Conservation (phyloP, 2,329 filamentous ascomycete species). For the Rhynchosporium agropyri region DNA sequence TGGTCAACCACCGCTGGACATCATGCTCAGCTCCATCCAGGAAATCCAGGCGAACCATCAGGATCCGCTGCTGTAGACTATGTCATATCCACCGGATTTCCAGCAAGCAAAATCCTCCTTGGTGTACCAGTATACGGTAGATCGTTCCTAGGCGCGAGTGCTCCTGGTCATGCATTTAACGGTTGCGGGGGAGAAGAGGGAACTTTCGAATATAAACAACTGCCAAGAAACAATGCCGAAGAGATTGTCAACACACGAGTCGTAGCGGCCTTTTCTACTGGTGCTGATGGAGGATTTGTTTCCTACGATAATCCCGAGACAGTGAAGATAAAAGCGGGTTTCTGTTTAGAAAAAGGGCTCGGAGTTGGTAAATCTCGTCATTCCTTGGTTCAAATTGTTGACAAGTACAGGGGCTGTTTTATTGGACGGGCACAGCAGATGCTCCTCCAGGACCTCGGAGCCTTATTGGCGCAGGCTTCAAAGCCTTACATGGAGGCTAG, state of each 20-base stretch:
- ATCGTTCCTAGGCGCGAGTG: constrained; percentile 68
- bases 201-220: constrained; percentile 72
- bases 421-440: constrained; percentile 79
- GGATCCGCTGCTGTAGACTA: constrained; percentile 69
- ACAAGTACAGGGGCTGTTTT: constrained; percentile 67
- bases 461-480: constrained; percentile 61
- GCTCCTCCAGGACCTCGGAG: constrained; percentile 59
- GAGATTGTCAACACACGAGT: constrained; percentile 69
- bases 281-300: constrained; percentile 75
- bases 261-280: constrained; percentile 72
- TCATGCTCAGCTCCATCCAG: constrained; percentile 73
- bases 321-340: constrained; percentile 73
- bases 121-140: constrained; percentile 77
- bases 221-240: constrained; percentile 63
- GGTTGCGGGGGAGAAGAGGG: constrained; percentile 64
- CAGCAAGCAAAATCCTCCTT: constrained; percentile 70
- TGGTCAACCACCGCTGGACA: constrained; percentile 72
- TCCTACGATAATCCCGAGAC: constrained; percentile 80
- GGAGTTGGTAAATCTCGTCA: constrained; percentile 50
- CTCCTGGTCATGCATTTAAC: constrained; percentile 64
- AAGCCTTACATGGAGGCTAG: constrained; percentile 50
- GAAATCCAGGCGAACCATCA: constrained; percentile 59
- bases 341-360: constrained; percentile 70
- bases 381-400: neutral
- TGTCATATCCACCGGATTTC: constrained; percentile 66